Evolutionary conservation across 2,329 filamentous ascomycete genomes (phyloP).

Genomic region (Alternaria rosae): DNA sequence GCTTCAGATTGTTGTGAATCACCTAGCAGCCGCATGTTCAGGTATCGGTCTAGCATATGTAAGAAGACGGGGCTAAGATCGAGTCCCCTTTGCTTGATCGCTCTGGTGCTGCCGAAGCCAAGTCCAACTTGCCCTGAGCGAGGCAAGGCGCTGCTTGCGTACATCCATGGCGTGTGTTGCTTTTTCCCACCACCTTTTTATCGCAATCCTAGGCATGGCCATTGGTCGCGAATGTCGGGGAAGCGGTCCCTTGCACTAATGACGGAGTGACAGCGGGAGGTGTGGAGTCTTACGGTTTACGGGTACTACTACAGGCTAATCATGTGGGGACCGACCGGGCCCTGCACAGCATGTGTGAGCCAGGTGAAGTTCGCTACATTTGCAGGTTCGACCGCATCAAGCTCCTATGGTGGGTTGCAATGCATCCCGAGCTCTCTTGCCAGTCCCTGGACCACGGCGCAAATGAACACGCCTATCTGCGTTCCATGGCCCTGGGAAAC

Average conservation of each 20-base stretch:
- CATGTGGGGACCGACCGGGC: neutral
- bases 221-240: neutral
- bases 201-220: neutral
- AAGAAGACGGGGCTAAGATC: neutral
- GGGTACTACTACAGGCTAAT: neutral
- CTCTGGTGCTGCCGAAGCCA: neutral
- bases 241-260: neutral
- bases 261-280: neutral
- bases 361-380: neutral
- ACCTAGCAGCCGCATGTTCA: neutral
- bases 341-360: neutral
- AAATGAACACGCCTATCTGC: neutral
- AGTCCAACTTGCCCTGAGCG: neutral
- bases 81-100: neutral
- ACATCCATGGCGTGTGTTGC: neutral
- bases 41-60: neutral
- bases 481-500: neutral
- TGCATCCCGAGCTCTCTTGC: neutral
- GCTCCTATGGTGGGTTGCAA: neutral
- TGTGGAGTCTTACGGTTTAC: neutral
- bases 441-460: neutral
- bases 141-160: neutral
- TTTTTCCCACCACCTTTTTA: neutral
- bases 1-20: neutral
- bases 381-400: neutral